phyloP scores from a whole-genome alignment of 23 red algal genomes.

The Agarophyton chilense region DNA sequence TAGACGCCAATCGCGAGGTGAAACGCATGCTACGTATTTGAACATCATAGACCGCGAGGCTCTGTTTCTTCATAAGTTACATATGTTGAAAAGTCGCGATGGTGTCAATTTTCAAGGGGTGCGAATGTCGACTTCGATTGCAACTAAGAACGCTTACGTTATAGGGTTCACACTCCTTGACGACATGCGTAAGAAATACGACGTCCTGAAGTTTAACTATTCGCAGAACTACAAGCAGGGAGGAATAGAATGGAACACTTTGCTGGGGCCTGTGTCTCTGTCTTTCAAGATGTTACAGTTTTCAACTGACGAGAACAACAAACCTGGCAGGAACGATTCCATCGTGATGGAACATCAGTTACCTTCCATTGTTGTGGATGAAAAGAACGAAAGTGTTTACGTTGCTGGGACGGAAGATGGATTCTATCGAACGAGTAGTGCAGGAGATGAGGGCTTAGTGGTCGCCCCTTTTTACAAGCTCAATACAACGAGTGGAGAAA shows the following conservation, averaged over 20 bases:
- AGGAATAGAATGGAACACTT: slow-evolving; percentile 8
- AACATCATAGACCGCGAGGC: slow-evolving; percentile 18
- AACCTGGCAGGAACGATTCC: neutral
- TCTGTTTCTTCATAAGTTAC: slow-evolving; percentile 46
- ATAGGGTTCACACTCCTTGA: slow-evolving; percentile 21
- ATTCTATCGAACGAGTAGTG: slow-evolving; percentile 1
- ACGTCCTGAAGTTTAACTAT: slow-evolving; percentile 41
- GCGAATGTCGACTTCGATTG: slow-evolving; percentile 17
- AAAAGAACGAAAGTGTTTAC: slow-evolving; percentile 10
- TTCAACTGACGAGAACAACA: neutral
- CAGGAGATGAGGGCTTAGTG: slow-evolving; percentile 28
- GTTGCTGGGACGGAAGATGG: slow-evolving; percentile 56
- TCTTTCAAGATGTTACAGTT: slow-evolving; percentile 2
- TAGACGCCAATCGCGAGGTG: neutral
- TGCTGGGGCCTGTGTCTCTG: slow-evolving; percentile 31
- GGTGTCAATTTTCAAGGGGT: slow-evolving; percentile 41
- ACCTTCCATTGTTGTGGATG: slow-evolving; percentile 37
- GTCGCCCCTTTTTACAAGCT: slow-evolving; percentile 45
- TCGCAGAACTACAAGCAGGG: neutral
- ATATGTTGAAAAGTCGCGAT: slow-evolving; percentile 14
- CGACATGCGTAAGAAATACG: slow-evolving; percentile 4
- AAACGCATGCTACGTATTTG: slow-evolving; percentile 17
- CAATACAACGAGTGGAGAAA: slow-evolving; percentile 4
- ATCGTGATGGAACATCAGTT: slow-evolving; percentile 12
- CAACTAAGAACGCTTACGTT: slow-evolving; percentile 38